Base-by-base conservation (phyloP, 2,329 filamentous ascomycete genomes). In the Trichoderma afroharzianum region DNA sequence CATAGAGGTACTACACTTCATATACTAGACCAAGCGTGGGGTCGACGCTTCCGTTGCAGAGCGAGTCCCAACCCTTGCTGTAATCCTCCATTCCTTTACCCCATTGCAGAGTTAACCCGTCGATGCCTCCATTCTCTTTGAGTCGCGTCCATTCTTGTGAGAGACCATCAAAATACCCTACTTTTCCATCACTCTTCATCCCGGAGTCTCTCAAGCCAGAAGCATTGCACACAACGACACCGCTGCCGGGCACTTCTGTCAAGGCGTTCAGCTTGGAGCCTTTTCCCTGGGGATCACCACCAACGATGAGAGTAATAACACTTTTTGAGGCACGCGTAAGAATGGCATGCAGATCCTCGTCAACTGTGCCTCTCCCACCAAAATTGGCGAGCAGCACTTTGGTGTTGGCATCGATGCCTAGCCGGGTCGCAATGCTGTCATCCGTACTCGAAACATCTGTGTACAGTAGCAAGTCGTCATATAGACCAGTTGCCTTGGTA, bases 51-150 rank as follows among this genome's bases (percentile, higher is more conserved):
- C 63, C 63, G 18, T n/a, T 30, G 24, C 63, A 57, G 6, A 67
- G 47, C 11, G 32, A 18, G 8, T 67, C 47, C 63, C 63, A 67
- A 18, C 63, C 63, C 15, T 57, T 24, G 12, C 6, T 39, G 11
- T 57, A 67, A 12, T 67, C 63, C 8, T 67, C 30, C 28, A 67
- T 28, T n/a, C 63, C 63, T 30, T 67, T 67, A 15, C 63, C 63
- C 63, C 63, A 67, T 28, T 39, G 50, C 30, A 67, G 21, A 7
- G 26, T 67, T 15, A 67, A 14, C 8, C 47, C 30, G 4, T 57
- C 15, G 50, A 53, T 33, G 14, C 47, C 47, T 26, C 50, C 63
- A 2, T n/a, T 55, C 32, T 67, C 63, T 28, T 67, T 67, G 30
- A 67, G 55, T 15, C 11, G 50, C 9, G 14, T 28, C 63, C 63